Evolutionary conservation across 495 filamentous ascomycete species (phyloP), one percentile per base, ranked within the genome.

Genomic region (Bombardia bombarda): DNA sequence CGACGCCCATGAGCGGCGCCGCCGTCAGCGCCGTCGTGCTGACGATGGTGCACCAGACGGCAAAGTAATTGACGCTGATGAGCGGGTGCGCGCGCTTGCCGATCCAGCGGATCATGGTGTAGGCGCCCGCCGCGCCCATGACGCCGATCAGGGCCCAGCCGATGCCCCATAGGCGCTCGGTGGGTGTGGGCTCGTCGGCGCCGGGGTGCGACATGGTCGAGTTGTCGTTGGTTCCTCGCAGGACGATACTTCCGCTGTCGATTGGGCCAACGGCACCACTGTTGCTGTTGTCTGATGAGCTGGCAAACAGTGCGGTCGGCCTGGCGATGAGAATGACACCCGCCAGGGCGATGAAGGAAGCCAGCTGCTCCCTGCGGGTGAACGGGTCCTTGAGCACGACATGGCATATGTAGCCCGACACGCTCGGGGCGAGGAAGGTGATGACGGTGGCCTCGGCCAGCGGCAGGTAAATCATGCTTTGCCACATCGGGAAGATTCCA

Each of bases 391-490:
- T 68, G 34, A 85, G 68, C 14, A 95, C 65, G 16, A 89, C 57
- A 13, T 83, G 84, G 57, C 89, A 95, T 9, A 80, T 80, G 57
- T 86, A 94, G 39, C 86, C 85, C n/a, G 86, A 74, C 2, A 94
- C 71, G 13, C 81, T 81, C 0, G 92, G 92, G 0, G 85, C 78
- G 1, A 97, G 75, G 55, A 96, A 97, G 33, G 87, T 94, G 33
- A 97, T 81, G 0, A 96, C 92, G 0, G 87, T 94, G 9, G 92
- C 90, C 52, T 97, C 90, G 4, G 87, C 83, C 0, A 97, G 71
- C 1, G 88, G 84, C 3, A 97, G 79, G 55, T 95, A 95, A 47
- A 84, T 75, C 5, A 95, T 79, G 2, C 86, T 90, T 28, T 61
- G 63, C 68, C 68, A 72, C 55, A 73, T 60, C 9, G 59, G 51